Conservation (phyloP, 1,284 basidiomycete genomes). For the Athelia sp. region DNA sequence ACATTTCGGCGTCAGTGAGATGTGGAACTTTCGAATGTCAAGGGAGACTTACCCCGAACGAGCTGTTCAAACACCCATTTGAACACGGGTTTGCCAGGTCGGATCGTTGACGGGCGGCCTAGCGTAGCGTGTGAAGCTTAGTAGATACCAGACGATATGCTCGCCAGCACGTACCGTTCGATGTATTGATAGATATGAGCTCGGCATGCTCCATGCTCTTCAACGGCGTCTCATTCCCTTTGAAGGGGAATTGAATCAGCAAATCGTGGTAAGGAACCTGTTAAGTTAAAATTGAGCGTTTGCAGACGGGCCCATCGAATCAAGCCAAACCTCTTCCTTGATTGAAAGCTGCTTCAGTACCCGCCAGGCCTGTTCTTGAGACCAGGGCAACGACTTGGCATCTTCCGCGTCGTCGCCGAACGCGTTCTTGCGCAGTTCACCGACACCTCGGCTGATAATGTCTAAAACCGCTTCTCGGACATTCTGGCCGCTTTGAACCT, state of each 20-base stretch:
- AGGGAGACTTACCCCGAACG: slow-evolving; percentile 53
- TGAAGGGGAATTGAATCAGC: slow-evolving; percentile 86
- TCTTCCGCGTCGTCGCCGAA: slow-evolving; percentile 93
- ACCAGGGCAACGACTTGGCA: slow-evolving; percentile 80
- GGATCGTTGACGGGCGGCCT: slow-evolving; percentile 83
- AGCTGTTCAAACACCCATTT: slow-evolving; percentile 81
- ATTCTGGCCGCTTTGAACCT: slow-evolving; percentile 70
- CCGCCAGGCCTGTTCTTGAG: slow-evolving; percentile 84
- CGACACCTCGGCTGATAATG: slow-evolving; percentile 74
- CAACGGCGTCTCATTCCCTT: slow-evolving; percentile 80
- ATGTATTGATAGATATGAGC: slow-evolving; percentile 75
- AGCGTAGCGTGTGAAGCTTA: slow-evolving; percentile 29
- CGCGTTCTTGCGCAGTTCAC: slow-evolving; percentile 85
- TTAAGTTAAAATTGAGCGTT: slow-evolving; percentile 14
- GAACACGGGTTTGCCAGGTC: slow-evolving; percentile 89
- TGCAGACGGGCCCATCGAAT: neutral
- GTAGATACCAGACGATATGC: neutral
- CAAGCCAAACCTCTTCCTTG: slow-evolving; percentile 53
- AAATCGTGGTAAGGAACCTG: slow-evolving; percentile 82
- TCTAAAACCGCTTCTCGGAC: slow-evolving; percentile 86
- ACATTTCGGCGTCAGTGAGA: neutral
- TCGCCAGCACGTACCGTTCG: slow-evolving; percentile 49
- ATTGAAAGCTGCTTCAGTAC: slow-evolving; percentile 74
- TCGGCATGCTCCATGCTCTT: slow-evolving; percentile 89
- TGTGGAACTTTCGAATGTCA: slow-evolving; percentile 8